Percentiles rank a stretch among this genome's conserved stretches.
Evolutionary conservation across 495 filamentous ascomycete species (phyloP).

Genomic region (Talaromyces wortmannii): DNA sequence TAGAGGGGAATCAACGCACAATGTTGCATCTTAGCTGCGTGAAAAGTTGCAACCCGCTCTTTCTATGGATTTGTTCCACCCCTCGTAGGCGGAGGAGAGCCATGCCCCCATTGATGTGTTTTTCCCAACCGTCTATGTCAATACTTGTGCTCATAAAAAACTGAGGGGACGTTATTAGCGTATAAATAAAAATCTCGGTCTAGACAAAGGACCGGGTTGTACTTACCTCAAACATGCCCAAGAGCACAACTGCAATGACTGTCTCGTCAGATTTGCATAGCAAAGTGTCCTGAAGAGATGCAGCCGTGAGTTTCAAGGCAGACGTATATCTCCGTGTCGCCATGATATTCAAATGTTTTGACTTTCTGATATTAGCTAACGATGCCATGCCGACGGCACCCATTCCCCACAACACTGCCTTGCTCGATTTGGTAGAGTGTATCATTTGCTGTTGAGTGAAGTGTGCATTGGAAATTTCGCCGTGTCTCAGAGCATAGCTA

Average conservation of each 20-base stretch:
- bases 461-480: not conserved
- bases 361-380: slow-evolving; percentile 31
- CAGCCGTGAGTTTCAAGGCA: slow-evolving; percentile 40
- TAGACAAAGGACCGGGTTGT: not conserved
- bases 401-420: slow-evolving; percentile 36
- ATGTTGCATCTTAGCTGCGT: slow-evolving; percentile 45
- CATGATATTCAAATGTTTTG: slow-evolving; percentile 20
- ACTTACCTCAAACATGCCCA: slow-evolving; percentile 41
- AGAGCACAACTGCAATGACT: slow-evolving; percentile 53
- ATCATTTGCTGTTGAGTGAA: not conserved
- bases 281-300: slow-evolving; percentile 42
- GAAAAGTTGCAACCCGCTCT: slow-evolving; percentile 50
- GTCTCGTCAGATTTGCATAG: slow-evolving; percentile 55
- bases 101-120: slow-evolving; percentile 51
- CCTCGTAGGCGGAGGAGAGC: slow-evolving; percentile 52
- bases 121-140: not conserved
- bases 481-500: slow-evolving; percentile 20
- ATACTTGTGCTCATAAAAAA: not conserved
- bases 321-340: slow-evolving; percentile 41
- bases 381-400: slow-evolving; percentile 43
- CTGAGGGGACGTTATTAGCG: not conserved
- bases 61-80: slow-evolving; percentile 43
- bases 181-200: not conserved
- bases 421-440: not conserved
- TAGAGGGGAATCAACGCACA: slow-evolving; percentile 18